These are phyloP conservation scores for Draba incana DNA, from an alignment of 345 rosid genomes.

Conservation along the genomic window DNA sequence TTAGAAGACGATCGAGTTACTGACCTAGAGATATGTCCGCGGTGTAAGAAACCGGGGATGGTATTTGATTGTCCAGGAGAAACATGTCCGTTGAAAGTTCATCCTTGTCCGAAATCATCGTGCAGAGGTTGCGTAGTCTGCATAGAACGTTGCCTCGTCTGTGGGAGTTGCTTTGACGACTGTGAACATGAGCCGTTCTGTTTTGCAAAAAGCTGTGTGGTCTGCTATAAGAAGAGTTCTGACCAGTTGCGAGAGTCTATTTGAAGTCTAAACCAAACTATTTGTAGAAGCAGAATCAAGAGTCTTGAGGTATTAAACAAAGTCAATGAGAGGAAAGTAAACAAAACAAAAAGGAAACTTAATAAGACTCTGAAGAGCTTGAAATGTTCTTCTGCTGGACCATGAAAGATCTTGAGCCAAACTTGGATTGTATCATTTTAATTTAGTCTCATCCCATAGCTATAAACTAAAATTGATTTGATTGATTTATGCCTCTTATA, in stretches of 20 bases:
- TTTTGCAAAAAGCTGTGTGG: conserved; percentile 30
- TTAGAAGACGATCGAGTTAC: conserved; percentile 27
- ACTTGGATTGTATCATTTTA: too few relatives aligned
- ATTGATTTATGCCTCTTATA: too few relatives aligned
- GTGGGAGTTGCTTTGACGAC: conserved; percentile 42
- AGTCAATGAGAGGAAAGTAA: conserved; percentile 14
- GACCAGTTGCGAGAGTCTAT: too few relatives aligned
- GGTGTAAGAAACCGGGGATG: conserved; percentile 40
- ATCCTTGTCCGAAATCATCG: conserved; percentile 24
- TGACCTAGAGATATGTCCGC: conserved; percentile 42
- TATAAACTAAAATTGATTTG: too few relatives aligned
- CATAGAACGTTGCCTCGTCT: conserved; percentile 39
- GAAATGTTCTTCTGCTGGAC: neutral
- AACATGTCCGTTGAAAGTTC: conserved; percentile 21
- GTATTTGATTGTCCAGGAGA: conserved; percentile 43
- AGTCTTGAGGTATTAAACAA: neutral
- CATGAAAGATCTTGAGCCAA: conserved; percentile 5
- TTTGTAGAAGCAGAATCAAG: neutral
- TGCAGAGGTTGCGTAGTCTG: conserved; percentile 47
- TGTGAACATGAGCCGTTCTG: conserved; percentile 36
- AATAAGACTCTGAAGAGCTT: neutral
- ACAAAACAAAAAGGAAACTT: neutral
- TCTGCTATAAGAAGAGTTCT: conserved; percentile 17
- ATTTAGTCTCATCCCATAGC: too few relatives aligned
- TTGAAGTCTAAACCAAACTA: too few relatives aligned